Conservation (phyloP, 352 stramenopile genomes). For the Aphanomyces astaci region DNA sequence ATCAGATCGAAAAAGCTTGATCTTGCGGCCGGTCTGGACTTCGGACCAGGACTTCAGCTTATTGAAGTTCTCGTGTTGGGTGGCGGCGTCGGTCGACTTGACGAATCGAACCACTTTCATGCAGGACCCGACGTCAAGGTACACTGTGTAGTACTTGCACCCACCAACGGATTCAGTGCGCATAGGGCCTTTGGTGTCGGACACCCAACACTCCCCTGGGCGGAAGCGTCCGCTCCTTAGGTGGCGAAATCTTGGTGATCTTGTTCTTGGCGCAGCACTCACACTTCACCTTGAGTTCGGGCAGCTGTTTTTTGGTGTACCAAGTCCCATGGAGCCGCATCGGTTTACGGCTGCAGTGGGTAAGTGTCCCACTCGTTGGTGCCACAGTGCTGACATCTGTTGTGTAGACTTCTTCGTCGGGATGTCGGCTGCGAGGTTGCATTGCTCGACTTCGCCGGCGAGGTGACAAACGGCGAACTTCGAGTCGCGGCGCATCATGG, state of each 20-base stretch:
- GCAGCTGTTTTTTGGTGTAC: background rate
- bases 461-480: background rate
- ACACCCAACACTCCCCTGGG: slow-evolving; percentile 14
- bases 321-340: background rate
- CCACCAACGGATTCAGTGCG: background rate
- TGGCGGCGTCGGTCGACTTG: background rate
- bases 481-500: background rate
- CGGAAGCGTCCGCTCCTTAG: background rate
- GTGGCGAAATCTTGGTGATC: background rate
- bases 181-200: slow-evolving; percentile 17
- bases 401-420: background rate
- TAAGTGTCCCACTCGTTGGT: background rate
- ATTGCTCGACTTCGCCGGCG: background rate
- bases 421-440: background rate
- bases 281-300: background rate
- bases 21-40: slow-evolving; percentile 23
- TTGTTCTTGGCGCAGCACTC: slow-evolving; percentile 4
- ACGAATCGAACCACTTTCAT: slow-evolving; percentile 8
- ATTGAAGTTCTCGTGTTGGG: background rate
- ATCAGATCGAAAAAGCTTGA: slow-evolving; percentile 29
- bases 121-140: background rate
- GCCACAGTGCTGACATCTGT: background rate
- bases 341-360: background rate
- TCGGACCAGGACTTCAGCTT: slow-evolving; percentile 4
- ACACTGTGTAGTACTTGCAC: slow-evolving; percentile 6